Conservation (phyloP, 257 asterid genomes). For the Parsonsia alboflavescens region DNA sequence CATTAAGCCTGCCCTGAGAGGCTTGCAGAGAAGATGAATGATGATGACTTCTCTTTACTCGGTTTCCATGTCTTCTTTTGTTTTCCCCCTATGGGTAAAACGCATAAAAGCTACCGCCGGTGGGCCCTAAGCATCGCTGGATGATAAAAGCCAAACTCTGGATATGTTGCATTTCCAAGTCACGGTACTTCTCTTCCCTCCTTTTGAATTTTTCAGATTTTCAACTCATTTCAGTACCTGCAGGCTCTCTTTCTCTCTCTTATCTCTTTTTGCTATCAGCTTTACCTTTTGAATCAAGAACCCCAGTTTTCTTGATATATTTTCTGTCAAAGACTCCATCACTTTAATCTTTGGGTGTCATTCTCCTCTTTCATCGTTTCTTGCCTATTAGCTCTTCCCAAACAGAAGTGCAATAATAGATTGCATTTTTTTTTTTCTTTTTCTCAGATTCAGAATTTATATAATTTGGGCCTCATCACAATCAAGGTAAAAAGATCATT, state of each 20-base stretch:
- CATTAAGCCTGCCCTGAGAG: not conserved
- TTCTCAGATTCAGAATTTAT: constrained; percentile 10
- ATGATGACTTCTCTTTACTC: not conserved
- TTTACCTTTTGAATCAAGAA: constrained; percentile 2
- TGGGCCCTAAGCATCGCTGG: constrained; percentile 25
- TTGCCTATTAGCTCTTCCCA: not conserved
- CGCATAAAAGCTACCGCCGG: constrained; percentile 3
- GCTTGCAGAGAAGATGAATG: not conserved
- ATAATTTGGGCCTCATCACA: not conserved
- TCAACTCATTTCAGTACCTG: constrained; percentile 15
- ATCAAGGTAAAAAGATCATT: constrained; percentile 4
- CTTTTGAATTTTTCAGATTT: not conserved
- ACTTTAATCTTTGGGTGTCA: not conserved
- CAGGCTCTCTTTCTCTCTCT: constrained; percentile 2
- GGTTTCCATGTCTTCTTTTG: not conserved
- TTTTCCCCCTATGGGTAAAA: not conserved
- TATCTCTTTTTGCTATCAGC: constrained; percentile 2
- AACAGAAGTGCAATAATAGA: not conserved
- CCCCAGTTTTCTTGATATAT: not conserved
- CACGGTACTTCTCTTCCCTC: constrained; percentile 4
- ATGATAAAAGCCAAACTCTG: constrained; percentile 11
- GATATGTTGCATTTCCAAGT: constrained; percentile 1
- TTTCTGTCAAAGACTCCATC: constrained; percentile 2
- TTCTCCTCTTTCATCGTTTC: constrained; percentile 7
- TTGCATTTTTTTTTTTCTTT: not conserved